phyloP scores from a whole-genome alignment of 441 rosid genomes.

The Euphorbia celastroides region DNA sequence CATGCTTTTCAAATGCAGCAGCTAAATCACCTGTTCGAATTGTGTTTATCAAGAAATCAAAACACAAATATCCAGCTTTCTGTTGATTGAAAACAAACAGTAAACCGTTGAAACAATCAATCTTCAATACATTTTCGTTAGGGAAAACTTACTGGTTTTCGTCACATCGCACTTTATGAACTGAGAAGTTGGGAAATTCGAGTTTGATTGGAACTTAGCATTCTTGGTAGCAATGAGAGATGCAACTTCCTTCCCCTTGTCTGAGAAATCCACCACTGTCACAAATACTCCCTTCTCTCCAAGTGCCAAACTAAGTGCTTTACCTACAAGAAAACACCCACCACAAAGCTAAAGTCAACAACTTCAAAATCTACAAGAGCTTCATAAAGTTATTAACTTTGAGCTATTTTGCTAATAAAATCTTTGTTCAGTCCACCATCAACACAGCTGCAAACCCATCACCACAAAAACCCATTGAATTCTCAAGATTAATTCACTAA shows the following conservation, averaged over 20 bases:
- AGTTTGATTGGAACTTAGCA: constrained; percentile 50
- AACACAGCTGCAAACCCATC: not conserved
- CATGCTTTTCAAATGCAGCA: constrained; percentile 80
- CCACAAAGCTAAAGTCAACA: not conserved
- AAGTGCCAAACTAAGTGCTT: constrained; percentile 81
- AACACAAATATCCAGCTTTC: not conserved
- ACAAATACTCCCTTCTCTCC: constrained; percentile 81
- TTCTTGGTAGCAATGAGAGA: constrained; percentile 44
- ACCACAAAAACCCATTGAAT: too few relatives aligned
- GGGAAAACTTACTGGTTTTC: constrained; percentile 35
- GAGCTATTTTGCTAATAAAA: not conserved
- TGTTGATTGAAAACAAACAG: not conserved
- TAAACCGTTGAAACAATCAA: not conserved
- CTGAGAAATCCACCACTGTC: constrained; percentile 68
- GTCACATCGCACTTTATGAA: constrained; percentile 78
- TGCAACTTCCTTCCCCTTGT: constrained; percentile 70
- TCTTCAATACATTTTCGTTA: not conserved
- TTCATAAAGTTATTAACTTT: not conserved
- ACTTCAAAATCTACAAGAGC: not conserved
- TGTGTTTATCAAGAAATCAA: not conserved
- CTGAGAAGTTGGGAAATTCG: constrained; percentile 57
- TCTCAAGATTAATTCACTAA: not conserved
- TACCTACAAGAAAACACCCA: constrained; percentile 43
- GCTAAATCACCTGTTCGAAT: constrained; percentile 50
- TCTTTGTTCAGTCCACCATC: not conserved